phyloP scores from a whole-genome alignment of 164 flowering plant genomes.

The Amborella trichopoda region DNA sequence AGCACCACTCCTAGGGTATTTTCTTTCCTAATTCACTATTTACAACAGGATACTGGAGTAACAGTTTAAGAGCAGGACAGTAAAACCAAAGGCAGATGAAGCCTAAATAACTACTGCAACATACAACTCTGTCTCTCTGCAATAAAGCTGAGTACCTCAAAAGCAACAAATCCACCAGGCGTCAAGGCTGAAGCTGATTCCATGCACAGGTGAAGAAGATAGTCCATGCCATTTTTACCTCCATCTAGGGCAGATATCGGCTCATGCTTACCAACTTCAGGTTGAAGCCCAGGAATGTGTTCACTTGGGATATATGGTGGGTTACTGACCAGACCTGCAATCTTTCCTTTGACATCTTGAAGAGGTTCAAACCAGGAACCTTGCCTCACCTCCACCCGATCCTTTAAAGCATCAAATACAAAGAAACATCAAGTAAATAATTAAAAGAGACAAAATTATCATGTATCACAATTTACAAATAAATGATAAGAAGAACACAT shows the following conservation, averaged over 20 bases:
- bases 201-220: slow-evolving; percentile 55
- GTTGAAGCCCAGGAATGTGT: slow-evolving; percentile 62
- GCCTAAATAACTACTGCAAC: no score
- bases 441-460: no score
- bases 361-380: slow-evolving; percentile 94
- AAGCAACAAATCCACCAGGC: slow-evolving; percentile 81
- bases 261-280: slow-evolving; percentile 88
- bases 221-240: slow-evolving; percentile 58
- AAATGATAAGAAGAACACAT: no score
- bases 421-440: slow-evolving; percentile 2
- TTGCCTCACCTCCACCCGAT: slow-evolving; percentile 43
- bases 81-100: no score
- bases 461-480: no score
- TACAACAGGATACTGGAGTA: no score
- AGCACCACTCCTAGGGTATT: no score
- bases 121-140: no score
- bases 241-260: slow-evolving; percentile 89
- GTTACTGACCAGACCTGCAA: slow-evolving; percentile 76
- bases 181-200: slow-evolving; percentile 49
- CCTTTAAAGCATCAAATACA: slow-evolving; percentile 21
- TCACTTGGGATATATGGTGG: slow-evolving; percentile 90
- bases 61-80: no score
- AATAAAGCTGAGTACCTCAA: no score
- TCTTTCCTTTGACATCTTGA: slow-evolving; percentile 45
- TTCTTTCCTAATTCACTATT: no score